These are phyloP conservation scores for Trypanosoma melophagium DNA, from an alignment of 208 protist species.

Conservation along the genomic window DNA sequence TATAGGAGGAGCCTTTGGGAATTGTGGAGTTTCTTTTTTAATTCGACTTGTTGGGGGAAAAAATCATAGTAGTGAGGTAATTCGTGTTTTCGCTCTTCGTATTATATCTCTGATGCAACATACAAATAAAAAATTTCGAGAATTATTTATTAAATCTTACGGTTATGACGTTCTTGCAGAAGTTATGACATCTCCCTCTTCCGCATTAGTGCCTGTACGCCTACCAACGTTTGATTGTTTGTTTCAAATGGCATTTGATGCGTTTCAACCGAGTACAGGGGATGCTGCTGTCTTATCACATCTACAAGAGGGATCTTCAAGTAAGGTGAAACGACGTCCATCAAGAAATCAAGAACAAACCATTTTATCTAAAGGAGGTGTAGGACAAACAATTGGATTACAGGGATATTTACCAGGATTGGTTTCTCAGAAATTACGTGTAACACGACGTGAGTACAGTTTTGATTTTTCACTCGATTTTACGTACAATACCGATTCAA, in stretches of 20 bases:
- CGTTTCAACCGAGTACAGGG: constrained; percentile 47
- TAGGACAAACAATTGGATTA: constrained; percentile 8
- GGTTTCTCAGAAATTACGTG: constrained; percentile 30
- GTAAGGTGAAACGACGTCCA: constrained; percentile 15
- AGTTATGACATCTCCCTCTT: constrained; percentile 46
- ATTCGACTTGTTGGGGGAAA: constrained; percentile 67
- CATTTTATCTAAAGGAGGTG: neutral
- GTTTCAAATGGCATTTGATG: constrained; percentile 81
- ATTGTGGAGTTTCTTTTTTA: constrained; percentile 50
- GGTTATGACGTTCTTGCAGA: constrained; percentile 66
- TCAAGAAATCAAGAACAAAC: constrained; percentile 35
- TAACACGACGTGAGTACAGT: constrained; percentile 71
- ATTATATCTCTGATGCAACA: constrained; percentile 81
- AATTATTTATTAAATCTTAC: constrained; percentile 61
- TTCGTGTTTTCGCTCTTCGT: constrained; percentile 76
- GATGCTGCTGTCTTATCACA: constrained; percentile 13
- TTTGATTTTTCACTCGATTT: constrained; percentile 74
- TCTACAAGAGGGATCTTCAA: constrained; percentile 18
- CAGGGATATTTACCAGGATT: constrained; percentile 52
- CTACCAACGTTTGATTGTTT: constrained; percentile 77
- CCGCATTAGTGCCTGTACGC: constrained; percentile 47
- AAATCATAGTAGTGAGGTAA: constrained; percentile 76
- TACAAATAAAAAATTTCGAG: constrained; percentile 48
- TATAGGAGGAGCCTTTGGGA: constrained; percentile 59
- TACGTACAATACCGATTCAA: constrained; percentile 36